Base-by-base conservation (phyloP, 2,329 filamentous ascomycete species). In the Aspergillus fijiensis region DNA sequence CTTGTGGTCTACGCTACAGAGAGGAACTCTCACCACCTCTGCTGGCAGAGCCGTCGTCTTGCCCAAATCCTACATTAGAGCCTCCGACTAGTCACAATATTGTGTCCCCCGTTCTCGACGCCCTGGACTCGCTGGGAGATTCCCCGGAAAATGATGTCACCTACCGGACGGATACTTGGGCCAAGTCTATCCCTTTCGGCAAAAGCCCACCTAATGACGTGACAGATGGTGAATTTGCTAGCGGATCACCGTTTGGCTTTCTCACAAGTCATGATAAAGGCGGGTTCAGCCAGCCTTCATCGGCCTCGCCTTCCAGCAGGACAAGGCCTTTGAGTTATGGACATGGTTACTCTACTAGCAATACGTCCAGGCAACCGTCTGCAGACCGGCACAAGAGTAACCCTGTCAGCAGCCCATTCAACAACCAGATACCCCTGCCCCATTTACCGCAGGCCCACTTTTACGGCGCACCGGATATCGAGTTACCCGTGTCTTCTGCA, bases 361-460 rank as follows among this genome's bases (percentile, higher is more conserved):
- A 72, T 48, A 62, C 73, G 4, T 73, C 77, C 14, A 70, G 74
- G 48, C 73, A 77, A 58, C 71, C 68, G 52, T 77, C 76, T 7
- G 60, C 66, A 16, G 77, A 79, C 55, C 69, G 73, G 57, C 70
- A 75, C 16, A 75, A 77, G 60, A 76, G 76, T 33, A 67, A 75
- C 56, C 77, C 76, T 23, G 67, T 74, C 49, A 74, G 70, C 25
- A 72, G 69, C 57, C 72, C 75, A 9, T 72, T 73, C 64, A 69
- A 70, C 59, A 71, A 72, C 25, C 65, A 74, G 21, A 71, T 72
- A 27, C 88, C 89, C 3, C 83, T 89, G 10, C 89, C 90, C 3
- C 90, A 93, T 71, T 85, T 91, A 60, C 84, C 87, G 1, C 90
- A 93, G 73, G 77, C 89, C 19, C 90, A 93, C 76, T 94, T 90